These are phyloP conservation scores for Pichia cactophila DNA, from an alignment of 1,139 yeast species.

Conservation along the genomic window DNA sequence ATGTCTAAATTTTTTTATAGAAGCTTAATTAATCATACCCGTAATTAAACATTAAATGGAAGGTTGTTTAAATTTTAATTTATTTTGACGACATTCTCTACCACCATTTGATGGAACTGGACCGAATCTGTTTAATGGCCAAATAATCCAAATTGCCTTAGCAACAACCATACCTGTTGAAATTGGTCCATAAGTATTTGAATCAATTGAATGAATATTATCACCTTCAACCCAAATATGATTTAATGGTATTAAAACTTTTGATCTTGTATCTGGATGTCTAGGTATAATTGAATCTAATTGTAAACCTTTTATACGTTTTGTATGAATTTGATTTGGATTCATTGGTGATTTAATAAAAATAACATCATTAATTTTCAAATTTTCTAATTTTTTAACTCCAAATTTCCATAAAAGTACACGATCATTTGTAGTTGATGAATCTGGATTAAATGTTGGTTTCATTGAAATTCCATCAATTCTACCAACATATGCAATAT, in stretches of 20 bases:
- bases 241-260: slow-evolving; percentile 60
- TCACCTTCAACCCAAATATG: slow-evolving; percentile 97
- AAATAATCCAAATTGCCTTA: slow-evolving; percentile 54
- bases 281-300: slow-evolving; percentile 48
- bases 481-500: slow-evolving; percentile 64
- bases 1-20: neutral
- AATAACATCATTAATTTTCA: slow-evolving; percentile 63
- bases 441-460: slow-evolving; percentile 69
- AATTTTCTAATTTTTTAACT: slow-evolving; percentile 38
- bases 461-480: slow-evolving; percentile 85
- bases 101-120: slow-evolving; percentile 33
- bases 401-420: slow-evolving; percentile 65
- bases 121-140: slow-evolving; percentile 48
- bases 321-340: slow-evolving; percentile 67
- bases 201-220: slow-evolving; percentile 73
- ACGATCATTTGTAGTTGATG: slow-evolving; percentile 44
- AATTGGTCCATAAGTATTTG: slow-evolving; percentile 80
- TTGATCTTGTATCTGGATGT: slow-evolving; percentile 56
- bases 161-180: slow-evolving; percentile 74
- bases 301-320: slow-evolving; percentile 60
- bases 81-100: slow-evolving; percentile 28
- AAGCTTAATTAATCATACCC: neutral
- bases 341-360: slow-evolving; percentile 71
- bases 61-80: neutral
- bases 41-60: neutral